Percentiles rank a stretch among this genome's conserved stretches.
phyloP scores from a whole-genome alignment of 805 yeast species.

The Kluyveromyces siamensis region DNA sequence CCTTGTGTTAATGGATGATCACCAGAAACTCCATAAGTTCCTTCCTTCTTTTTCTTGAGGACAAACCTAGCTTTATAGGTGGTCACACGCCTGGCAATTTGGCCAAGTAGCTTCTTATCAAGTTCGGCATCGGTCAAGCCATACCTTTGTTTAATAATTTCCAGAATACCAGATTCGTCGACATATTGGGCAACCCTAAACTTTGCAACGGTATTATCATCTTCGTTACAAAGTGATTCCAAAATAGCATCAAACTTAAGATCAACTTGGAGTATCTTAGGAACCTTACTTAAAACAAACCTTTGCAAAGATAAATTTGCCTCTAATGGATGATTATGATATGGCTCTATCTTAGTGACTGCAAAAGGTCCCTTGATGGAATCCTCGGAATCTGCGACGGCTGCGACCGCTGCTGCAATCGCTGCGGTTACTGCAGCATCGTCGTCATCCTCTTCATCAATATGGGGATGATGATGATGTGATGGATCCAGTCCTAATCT shows the following conservation, averaged over 20 bases:
- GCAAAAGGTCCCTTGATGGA: conserved; percentile 24
- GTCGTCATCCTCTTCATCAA: conserved; percentile 3
- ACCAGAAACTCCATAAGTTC: conserved; percentile 17
- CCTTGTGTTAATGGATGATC: conserved; percentile 4
- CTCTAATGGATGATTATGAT: conserved; percentile 28
- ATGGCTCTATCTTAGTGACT: conserved; percentile 28
- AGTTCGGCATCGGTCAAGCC: conserved; percentile 23
- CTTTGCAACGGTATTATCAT: conserved; percentile 23
- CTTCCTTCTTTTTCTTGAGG: conserved; percentile 25
- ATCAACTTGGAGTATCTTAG: conserved; percentile 26
- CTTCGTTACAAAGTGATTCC: conserved; percentile 24
- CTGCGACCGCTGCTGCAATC: conserved; percentile 29
- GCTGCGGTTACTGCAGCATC: conserved; percentile 23
- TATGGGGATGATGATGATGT: not conserved
- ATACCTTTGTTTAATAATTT: conserved; percentile 23
- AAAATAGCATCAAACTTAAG: conserved; percentile 26
- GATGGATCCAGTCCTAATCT: not conserved
- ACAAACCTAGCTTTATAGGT: conserved; percentile 30
- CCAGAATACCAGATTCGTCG: conserved; percentile 26
- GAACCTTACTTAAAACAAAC: conserved; percentile 27
- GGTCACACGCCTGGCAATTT: conserved; percentile 28
- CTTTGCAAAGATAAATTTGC: conserved; percentile 23
- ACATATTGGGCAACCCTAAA: conserved; percentile 27
- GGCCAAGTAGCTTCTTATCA: conserved; percentile 22
- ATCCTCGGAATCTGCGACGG: conserved; percentile 19